Evolutionary conservation across 345 rosid species (phyloP).

Genomic region (Eucalyptus rudis): DNA sequence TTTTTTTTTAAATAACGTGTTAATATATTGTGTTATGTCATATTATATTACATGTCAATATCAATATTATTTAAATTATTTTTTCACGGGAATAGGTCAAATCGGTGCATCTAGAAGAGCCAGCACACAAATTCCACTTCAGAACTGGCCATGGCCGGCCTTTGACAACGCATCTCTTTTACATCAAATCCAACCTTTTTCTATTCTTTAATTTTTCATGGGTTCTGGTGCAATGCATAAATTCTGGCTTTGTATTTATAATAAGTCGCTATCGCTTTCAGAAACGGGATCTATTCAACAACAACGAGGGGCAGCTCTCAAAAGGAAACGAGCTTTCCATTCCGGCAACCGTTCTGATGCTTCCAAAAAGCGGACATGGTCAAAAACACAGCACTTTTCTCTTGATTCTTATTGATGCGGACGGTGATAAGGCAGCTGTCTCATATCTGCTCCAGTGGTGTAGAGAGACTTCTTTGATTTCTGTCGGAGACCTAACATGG

Average conservation of each 20-base stretch:
- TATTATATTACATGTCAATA: rapidly evolving
- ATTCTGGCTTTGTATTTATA: neutral
- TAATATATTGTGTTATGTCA: rapidly evolving
- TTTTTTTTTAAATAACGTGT: too few relatives aligned
- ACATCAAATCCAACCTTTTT: neutral
- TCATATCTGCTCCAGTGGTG: neutral
- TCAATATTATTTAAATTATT: rapidly evolving
- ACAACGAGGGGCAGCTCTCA: neutral
- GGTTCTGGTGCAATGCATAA: neutral
- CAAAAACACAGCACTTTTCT: neutral
- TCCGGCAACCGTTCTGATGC: neutral
- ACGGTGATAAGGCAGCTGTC: neutral
- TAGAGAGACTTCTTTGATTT: neutral
- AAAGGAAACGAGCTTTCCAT: neutral
- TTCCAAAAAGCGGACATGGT: neutral
- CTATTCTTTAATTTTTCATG: neutral
- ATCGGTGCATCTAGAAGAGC: neutral
- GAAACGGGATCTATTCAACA: neutral
- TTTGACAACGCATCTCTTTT: neutral
- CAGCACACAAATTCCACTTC: neutral
- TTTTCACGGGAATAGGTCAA: rapidly evolving
- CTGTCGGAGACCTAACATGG: neutral
- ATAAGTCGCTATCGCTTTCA: neutral
- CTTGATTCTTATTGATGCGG: neutral
- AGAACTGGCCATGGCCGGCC: neutral